phyloP scores from a whole-genome alignment of 768 basidiomycete species.

The Trametes meyenii region DNA sequence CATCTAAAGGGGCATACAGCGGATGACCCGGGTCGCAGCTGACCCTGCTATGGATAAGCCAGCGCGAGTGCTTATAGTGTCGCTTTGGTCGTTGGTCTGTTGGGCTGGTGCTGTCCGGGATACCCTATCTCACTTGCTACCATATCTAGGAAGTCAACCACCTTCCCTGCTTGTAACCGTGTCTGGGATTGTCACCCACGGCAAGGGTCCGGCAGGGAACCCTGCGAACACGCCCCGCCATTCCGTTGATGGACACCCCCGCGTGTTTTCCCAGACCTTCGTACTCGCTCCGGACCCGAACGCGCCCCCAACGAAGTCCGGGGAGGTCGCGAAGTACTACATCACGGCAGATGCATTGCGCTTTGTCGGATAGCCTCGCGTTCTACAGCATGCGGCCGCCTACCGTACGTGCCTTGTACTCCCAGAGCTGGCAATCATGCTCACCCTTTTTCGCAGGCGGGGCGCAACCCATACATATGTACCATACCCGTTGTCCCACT shows the following conservation, averaged over 20 bases:
- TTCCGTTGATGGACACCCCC: conserved; percentile 72
- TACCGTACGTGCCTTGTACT: conserved; percentile 4
- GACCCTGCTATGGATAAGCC: too few relatives aligned
- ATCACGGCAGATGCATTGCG: conserved; percentile 77
- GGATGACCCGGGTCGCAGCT: too few relatives aligned
- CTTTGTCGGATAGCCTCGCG: conserved; percentile 67
- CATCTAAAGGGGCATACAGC: too few relatives aligned
- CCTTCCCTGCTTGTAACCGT: conserved; percentile 80
- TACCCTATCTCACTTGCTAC: neutral
- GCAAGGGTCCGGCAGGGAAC: conserved; percentile 60
- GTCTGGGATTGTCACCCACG: conserved; percentile 78
- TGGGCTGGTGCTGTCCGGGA: too few relatives aligned
- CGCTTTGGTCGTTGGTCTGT: too few relatives aligned
- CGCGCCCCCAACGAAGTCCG: conserved; percentile 62
- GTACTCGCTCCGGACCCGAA: conserved; percentile 78
- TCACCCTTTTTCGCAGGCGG: conserved; percentile 6
- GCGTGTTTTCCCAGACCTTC: conserved; percentile 88
- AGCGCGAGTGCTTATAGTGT: too few relatives aligned
- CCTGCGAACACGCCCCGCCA: conserved; percentile 50
- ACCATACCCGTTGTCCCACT: neutral
- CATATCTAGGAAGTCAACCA: conserved; percentile 63
- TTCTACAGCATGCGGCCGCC: neutral
- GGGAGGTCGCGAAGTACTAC: conserved; percentile 82
- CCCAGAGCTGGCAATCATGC: conserved; percentile 12
- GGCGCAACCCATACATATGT: neutral